Evolutionary conservation across 345 rosid species (phyloP).

Genomic region (Angophora floribunda): DNA sequence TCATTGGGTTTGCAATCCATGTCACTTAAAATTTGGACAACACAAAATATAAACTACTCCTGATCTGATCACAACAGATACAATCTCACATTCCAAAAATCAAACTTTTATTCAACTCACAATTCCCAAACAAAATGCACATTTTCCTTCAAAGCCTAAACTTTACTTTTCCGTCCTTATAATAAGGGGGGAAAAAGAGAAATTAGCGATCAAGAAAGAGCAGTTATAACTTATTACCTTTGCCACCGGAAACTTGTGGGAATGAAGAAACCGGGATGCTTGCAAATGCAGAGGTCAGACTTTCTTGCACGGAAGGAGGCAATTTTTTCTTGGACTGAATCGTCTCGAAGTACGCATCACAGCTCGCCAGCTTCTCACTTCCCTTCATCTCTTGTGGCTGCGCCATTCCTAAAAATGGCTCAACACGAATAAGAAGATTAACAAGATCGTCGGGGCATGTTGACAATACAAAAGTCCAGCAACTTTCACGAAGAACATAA

Average conservation of each 20-base stretch:
- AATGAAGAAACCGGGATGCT: constrained; percentile 71
- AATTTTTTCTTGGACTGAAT: constrained; percentile 68
- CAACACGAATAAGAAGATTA: neutral
- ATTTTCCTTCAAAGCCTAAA: neutral
- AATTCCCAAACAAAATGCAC: neutral
- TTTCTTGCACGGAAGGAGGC: constrained; percentile 57
- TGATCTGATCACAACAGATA: neutral
- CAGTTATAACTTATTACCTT: constrained; percentile 29
- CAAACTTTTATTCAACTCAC: neutral
- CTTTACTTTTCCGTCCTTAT: neutral
- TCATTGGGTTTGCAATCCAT: neutral
- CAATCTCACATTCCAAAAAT: neutral
- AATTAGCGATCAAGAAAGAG: neutral
- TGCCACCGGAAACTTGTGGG: constrained; percentile 71
- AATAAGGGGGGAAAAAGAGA: neutral
- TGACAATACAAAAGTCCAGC: neutral
- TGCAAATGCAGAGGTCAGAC: constrained; percentile 62
- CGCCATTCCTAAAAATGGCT: constrained; percentile 18
- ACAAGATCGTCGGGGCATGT: neutral
- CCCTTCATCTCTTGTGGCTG: constrained; percentile 5
- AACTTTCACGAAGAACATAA: neutral
- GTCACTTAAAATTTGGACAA: neutral
- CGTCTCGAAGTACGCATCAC: constrained; percentile 62
- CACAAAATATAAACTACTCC: neutral
- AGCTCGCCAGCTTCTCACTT: constrained; percentile 27